Base-by-base conservation (phyloP, 768 basidiomycete species). In the Boletus sp. region DNA sequence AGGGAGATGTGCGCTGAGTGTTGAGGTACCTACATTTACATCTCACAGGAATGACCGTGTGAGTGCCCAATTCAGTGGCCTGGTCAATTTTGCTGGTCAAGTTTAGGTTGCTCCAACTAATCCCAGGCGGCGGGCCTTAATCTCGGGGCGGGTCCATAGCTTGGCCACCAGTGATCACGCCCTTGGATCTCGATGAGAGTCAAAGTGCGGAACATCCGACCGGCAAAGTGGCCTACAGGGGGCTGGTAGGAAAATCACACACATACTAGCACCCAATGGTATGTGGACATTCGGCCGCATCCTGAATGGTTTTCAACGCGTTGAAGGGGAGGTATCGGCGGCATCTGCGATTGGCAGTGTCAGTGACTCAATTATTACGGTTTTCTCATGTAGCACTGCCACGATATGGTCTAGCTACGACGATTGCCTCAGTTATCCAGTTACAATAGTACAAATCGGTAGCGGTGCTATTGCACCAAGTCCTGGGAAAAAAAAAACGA, bases 1-100 rank as follows among this genome's bases (percentile, higher is more conserved):
- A n/a, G 15, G 30, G 32, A 5, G 11, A 32, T 4, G 7, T 13
- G 1, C 13, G 13, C 39, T 19, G 2, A 44, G 29, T 29, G n/a
- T n/a, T 15, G 29, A 19, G 43, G 25, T 11, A 45, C 13, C 17
- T 27, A 21, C 44, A n/a, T 23, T n/a, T n/a, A 29, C 7, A 14
- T 48, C 46, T 25, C 54, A 54, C 38, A 52, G 10, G 52, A 25
- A 34, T n/a, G n/a, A 15, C 50, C 25, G 21, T 53, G 52, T 27
- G 50, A 53, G 50, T 14, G 23, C 7, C 19, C 30, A 7, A 33
- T n/a, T 10, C 45, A 15, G n/a, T 14, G 13, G 7, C 17, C 8
- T 32, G 30, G 30, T 46, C 30, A 21, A 46, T 21, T 19, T 29
- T 44, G 17, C 17, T 13, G 27, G 17, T 32, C 19, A 21, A 19